phyloP scores from a whole-genome alignment of 2,329 filamentous ascomycete genomes.

The Talaromyces islandicus region DNA sequence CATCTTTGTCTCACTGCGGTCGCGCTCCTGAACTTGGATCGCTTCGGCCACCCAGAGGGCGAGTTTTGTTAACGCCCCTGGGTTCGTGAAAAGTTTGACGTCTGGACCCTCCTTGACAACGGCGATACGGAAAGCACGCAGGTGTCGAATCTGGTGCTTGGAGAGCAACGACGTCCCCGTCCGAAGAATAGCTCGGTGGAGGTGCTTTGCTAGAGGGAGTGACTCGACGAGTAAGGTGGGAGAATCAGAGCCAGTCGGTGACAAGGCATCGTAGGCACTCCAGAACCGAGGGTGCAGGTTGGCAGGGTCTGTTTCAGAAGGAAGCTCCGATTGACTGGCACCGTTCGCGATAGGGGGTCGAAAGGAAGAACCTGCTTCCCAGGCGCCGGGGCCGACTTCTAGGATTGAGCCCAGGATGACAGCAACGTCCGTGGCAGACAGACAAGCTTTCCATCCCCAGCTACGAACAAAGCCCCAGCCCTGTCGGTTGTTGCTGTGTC shows the following conservation, averaged over 20 bases:
- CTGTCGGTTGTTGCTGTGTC: constrained; percentile 69
- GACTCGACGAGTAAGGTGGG: constrained; percentile 60
- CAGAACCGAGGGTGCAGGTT: constrained; percentile 47
- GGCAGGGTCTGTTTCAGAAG: constrained; percentile 21
- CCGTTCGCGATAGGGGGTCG: constrained; percentile 17
- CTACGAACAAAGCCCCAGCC: constrained; percentile 96
- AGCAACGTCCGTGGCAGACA: constrained; percentile 90
- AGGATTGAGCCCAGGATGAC: constrained; percentile 86
- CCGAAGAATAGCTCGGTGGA: constrained; percentile 87
- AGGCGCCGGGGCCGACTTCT: constrained; percentile 63
- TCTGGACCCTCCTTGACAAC: constrained; percentile 94
- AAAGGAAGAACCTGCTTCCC: constrained; percentile 26
- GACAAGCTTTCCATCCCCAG: constrained; percentile 94
- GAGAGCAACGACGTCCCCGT: constrained; percentile 87
- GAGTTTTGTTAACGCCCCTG: constrained; percentile 85
- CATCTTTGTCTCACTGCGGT: constrained; percentile 61
- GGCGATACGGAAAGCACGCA: constrained; percentile 89
- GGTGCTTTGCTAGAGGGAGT: constrained; percentile 76
- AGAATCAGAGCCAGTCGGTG: constrained; percentile 38
- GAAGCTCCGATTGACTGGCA: constrained; percentile 13
- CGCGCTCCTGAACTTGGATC: constrained; percentile 79
- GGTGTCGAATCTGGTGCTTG: constrained; percentile 88
- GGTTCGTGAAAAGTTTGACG: constrained; percentile 84
- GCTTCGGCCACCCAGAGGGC: constrained; percentile 93
- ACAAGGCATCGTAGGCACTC: constrained; percentile 54